A percentile compares a stretch with the other conserved stretches of the same genome.
These are phyloP conservation scores for Rosa persica DNA, from an alignment of 306 rosid species.

Conservation along the genomic window DNA sequence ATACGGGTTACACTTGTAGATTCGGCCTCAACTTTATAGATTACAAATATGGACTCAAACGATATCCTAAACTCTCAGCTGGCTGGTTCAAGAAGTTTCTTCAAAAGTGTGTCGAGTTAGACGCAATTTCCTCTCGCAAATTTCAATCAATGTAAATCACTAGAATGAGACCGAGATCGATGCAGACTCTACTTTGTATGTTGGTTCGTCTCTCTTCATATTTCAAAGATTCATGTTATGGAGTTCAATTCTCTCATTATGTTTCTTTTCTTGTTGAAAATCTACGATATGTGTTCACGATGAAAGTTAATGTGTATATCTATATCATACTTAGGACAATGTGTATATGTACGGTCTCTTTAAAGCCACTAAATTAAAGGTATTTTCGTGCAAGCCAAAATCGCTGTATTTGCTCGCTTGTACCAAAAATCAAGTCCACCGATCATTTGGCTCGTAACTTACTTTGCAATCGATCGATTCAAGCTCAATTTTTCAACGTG, in stretches of 20 bases:
- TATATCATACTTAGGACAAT: too few relatives aligned
- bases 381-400: too few relatives aligned
- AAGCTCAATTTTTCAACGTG: too few relatives aligned
- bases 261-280: neutral
- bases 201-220: neutral
- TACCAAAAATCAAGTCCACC: too few relatives aligned
- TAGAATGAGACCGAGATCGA: neutral
- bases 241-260: neutral
- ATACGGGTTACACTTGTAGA: conserved; percentile 33
- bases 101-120: neutral
- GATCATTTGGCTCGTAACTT: too few relatives aligned
- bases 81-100: conserved; percentile 58
- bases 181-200: neutral
- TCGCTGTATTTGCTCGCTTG: too few relatives aligned
- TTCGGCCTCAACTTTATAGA: conserved; percentile 59
- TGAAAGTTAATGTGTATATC: too few relatives aligned
- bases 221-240: neutral
- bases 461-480: too few relatives aligned
- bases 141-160: neutral
- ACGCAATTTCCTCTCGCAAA: neutral
- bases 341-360: too few relatives aligned
- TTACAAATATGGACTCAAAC: conserved; percentile 34
- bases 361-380: too few relatives aligned
- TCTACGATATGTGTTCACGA: too few relatives aligned
- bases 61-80: conserved; percentile 52